phyloP scores from a whole-genome alignment of 2,329 filamentous ascomycete genomes.

The Botryosphaeria dothidea region DNA sequence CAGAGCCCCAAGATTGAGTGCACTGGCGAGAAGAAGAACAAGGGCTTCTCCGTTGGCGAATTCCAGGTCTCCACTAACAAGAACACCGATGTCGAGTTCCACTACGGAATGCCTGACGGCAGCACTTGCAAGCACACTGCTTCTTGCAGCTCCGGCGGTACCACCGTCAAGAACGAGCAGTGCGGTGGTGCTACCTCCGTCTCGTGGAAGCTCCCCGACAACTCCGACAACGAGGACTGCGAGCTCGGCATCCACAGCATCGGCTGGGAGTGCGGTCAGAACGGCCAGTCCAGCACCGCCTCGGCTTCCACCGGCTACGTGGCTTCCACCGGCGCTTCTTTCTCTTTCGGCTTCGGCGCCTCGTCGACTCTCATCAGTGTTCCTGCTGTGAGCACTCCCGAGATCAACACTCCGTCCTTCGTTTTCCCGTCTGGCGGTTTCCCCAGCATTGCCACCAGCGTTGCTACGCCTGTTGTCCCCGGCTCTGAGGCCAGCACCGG shows the following conservation, averaged over 20 bases:
- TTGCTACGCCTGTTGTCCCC: not conserved
- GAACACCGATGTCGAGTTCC: constrained; percentile 78
- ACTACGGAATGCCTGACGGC: constrained; percentile 84
- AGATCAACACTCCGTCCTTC: constrained; percentile 3
- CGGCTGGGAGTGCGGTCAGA: constrained; percentile 68
- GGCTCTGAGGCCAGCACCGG: not conserved
- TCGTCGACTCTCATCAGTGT: constrained; percentile 1
- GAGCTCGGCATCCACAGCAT: constrained; percentile 73
- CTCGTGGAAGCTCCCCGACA: constrained; percentile 61
- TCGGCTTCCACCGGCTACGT: not conserved
- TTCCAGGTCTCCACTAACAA: constrained; percentile 74
- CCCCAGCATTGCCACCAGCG: not conserved
- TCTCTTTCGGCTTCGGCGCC: constrained; percentile 4
- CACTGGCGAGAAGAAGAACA: constrained; percentile 46
- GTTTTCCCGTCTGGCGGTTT: constrained; percentile 10
- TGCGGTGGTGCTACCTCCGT: constrained; percentile 89
- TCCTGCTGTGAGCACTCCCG: constrained; percentile 12
- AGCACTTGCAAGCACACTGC: constrained; percentile 77
- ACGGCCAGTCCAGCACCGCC: constrained; percentile 22
- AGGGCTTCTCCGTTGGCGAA: constrained; percentile 70
- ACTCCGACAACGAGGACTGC: constrained; percentile 61
- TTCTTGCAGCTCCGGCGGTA: constrained; percentile 67
- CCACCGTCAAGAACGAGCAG: constrained; percentile 76
- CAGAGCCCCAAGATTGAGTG: constrained; percentile 61
- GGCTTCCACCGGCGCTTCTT: not conserved